phyloP scores from a whole-genome alignment of 2,329 filamentous ascomycete genomes.

The Penicillium sumatraense region DNA sequence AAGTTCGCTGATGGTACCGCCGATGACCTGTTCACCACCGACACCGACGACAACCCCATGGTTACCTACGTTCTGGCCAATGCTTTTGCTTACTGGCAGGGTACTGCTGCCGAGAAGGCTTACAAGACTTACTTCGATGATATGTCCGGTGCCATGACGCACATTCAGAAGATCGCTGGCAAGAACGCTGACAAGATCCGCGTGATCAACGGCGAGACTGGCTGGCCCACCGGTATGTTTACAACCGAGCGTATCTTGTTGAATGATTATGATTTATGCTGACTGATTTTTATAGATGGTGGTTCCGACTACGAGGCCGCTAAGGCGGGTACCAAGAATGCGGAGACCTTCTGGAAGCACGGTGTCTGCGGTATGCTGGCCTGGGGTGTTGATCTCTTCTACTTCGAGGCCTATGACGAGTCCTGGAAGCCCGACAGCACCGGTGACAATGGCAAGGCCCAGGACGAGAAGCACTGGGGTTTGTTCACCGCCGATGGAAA shows the following conservation, averaged over 20 bases:
- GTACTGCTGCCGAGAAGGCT: conserved; percentile 60
- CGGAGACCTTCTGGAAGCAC: conserved; percentile 63
- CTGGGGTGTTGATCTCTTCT: conserved; percentile 72
- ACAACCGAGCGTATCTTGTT: not conserved
- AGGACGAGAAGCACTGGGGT: conserved; percentile 72
- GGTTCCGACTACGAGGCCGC: conserved; percentile 67
- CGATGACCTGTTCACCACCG: conserved; percentile 59
- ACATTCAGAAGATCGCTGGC: conserved; percentile 64
- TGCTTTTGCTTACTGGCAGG: conserved; percentile 76
- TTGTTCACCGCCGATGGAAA: conserved; percentile 65
- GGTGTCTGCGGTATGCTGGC: conserved; percentile 67
- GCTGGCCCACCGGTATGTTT: conserved; percentile 63
- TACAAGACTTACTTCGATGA: conserved; percentile 69
- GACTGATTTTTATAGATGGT: conserved; percentile 38
- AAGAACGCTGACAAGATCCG: conserved; percentile 59
- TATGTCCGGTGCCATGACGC: conserved; percentile 65
- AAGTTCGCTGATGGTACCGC: conserved; percentile 71
- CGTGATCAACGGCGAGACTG: conserved; percentile 72
- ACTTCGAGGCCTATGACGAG: conserved; percentile 76
- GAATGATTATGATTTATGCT: not conserved
- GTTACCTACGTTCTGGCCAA: conserved; percentile 69
- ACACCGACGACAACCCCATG: conserved; percentile 46
- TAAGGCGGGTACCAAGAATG: conserved; percentile 63
- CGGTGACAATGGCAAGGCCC: conserved; percentile 65
- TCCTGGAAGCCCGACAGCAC: conserved; percentile 68